Conservation (phyloP, 352 stramenopile genomes). For the Pythium monospermum region DNA sequence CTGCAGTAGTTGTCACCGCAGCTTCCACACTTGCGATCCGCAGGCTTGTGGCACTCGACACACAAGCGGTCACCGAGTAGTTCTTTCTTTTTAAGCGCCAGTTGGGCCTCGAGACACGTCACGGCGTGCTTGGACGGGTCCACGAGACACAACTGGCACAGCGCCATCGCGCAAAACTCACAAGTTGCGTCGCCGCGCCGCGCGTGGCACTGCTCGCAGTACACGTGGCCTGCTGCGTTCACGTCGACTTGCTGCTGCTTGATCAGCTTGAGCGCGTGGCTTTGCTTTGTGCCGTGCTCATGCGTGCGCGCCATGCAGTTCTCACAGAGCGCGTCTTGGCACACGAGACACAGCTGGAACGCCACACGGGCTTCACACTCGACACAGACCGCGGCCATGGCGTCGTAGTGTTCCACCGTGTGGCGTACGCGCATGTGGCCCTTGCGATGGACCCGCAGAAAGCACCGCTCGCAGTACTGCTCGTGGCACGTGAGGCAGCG, state of each 20-base stretch:
- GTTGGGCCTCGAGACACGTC: slow-evolving; percentile 57
- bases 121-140: slow-evolving; percentile 34
- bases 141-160: slow-evolving; percentile 57
- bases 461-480: slow-evolving; percentile 79
- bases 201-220: slow-evolving; percentile 57
- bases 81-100: slow-evolving; percentile 39
- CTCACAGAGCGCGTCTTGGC: slow-evolving; percentile 63
- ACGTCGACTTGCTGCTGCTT: slow-evolving; percentile 33
- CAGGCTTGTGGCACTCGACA: slow-evolving; percentile 68
- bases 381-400: slow-evolving; percentile 53
- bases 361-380: slow-evolving; percentile 71
- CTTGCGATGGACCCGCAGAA: slow-evolving; percentile 54
- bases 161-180: slow-evolving; percentile 39
- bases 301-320: slow-evolving; percentile 60
- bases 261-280: slow-evolving; percentile 44
- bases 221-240: slow-evolving; percentile 27
- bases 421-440: slow-evolving; percentile 54
- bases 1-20: slow-evolving; percentile 82
- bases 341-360: slow-evolving; percentile 58
- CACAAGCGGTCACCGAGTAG: slow-evolving; percentile 60
- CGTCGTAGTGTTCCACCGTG: slow-evolving; percentile 49
- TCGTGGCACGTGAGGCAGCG: slow-evolving; percentile 73
- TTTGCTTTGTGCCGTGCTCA: slow-evolving; percentile 29
- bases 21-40: slow-evolving; percentile 54
- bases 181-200: slow-evolving; percentile 52